Evolutionary conservation across 169 alveolate genomes (phyloP), one percentile per base, ranked within the genome.

Genomic region (Plasmodium sp.): DNA sequence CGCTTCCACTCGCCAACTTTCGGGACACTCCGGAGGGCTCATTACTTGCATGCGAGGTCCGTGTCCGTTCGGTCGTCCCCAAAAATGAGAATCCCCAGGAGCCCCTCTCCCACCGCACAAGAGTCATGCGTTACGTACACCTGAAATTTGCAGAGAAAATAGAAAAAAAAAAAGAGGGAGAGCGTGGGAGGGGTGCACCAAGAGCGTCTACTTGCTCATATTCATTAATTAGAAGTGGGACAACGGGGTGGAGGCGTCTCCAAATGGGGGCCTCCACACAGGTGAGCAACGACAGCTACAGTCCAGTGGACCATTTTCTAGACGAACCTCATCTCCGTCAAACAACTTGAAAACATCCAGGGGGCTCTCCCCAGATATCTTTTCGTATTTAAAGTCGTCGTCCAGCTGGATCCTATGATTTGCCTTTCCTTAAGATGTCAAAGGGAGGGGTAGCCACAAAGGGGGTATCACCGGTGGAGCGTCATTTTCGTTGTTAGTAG

Each of bases 11-110:
- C 58, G 16, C 58, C 5, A 3, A 48, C 54, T 48, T 1, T 48
- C 12, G 10, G 58, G 12, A 62, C 33, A 67, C 33, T 4, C 16
- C 5, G 9, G 27, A 18, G 33, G 39, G 34, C 18, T 67, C 51
- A 41, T 41, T 84, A 84, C 93, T 85, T 85, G 80, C 80, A 85
- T 39, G 93, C 93, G 27, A 27, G 39, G 34, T 67, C 84, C 18
- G 80, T 27, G 41, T 75, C 93, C 86, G 85, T 85, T 74, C 41
- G 58, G n/a, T 85, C 86, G 39, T 85, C 93, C 43, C 93, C 93
- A 75, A 74, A 77, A 41, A 85, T 85, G 45, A 85, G 80, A 77
- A 85, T 77, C 18, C 93, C 93, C 5, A 85, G 75, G 27, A 85
- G 73, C n/a, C 93, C 85, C 45, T 75, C 93, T 14, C 51, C 45